Base-by-base conservation (phyloP, 2,329 filamentous ascomycete species). In the Tolypocladium guangdongense region DNA sequence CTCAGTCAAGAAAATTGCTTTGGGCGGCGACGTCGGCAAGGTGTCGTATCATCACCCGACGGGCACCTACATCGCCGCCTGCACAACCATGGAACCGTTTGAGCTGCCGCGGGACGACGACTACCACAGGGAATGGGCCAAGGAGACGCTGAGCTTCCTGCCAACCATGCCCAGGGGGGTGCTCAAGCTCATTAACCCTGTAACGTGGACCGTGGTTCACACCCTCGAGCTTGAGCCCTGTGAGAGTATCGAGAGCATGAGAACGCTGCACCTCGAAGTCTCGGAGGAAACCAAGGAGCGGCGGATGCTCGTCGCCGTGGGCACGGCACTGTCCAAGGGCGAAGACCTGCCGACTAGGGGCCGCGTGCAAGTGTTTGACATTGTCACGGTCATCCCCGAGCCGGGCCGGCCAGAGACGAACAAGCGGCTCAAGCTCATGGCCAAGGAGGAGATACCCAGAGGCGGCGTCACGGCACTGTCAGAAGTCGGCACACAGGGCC, bases 251-350 rank as follows among this genome's bases (percentile, higher is more conserved):
- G 85, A 93, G 65, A 89, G 87, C 56, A 81, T 97, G 63, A 85
- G 92, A 66, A 86, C 87, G 5, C 78, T 97, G 39, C 86, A 87
- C 52, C 80, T 99, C 16, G 93, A 97, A 68, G 78, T 95, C 8
- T 96, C 91, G 0, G 93, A 99, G 69, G 83, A 86, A 36, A 96
- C 90, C 0, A 89, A 93, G 64, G 88, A 96, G 66, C 84, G 90
- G 18, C 87, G 84, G 62, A 85, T 88, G 63, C 78, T 97, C 48
- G 79, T 99, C 50, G 83, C 86, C 0, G 85, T 96, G 1, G 93
- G 92, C 16, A 96, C 92, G 0, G 86, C 90, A 1, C 80, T 93
- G 30, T 80, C 85, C n/a, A 86, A 86, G 56, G 93, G 93, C 41
- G 93, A 99, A 70, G 93, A 97, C 63, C 81, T 95, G 54, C 86